Evolutionary conservation across 805 yeast genomes (phyloP), one percentile per base, ranked within the genome.

Genomic region (Starmerella apicola): DNA sequence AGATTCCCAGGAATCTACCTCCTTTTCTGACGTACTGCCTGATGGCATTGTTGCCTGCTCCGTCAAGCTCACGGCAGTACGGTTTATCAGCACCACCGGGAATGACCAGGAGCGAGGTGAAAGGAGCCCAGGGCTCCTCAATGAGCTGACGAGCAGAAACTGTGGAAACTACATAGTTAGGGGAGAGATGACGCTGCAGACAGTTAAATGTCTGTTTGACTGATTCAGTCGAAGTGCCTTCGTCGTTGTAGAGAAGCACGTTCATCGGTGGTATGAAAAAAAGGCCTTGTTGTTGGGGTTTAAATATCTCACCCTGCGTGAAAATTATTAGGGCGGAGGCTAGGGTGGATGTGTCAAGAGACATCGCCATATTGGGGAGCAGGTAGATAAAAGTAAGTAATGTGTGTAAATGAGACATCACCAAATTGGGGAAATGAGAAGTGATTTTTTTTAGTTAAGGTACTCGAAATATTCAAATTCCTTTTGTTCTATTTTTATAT

Each of bases 1-100:
- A 91, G 47, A 91, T 74, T 0, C 98, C 98, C 17, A 88, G 58
- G 53, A 65, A 84, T 36, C 66, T 64, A 2, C 99, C 99, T 23
- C 97, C 98, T 39, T 66, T 65, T 23, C 74, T 65, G 1, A 84
- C 84, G 49, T 68, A 84, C 36, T 72, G 72, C 21, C 62, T 58
- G 45, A 84, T 81, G 28, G 66, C 63, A 8, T 61, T 52, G 51
- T 78, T 81, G 0, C 85, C 83, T 1, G 59, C 61, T 1, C 94
- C 88, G 52, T 79, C 76, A 46, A 93, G 68, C 3, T 70, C 72
- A 38, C 68, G 65, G 47, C 94, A 82, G 49, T 78, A 74, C 0
- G 96, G 96, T 37, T 84, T 62, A 56, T 91, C 98, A 1, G 97
- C 96, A 6, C 99, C 99, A 3, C 98, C 99, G 0, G 98, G 99